These are phyloP conservation scores for Cercospora janseana DNA, from an alignment of 2,329 filamentous ascomycete genomes.

Conservation along the genomic window DNA sequence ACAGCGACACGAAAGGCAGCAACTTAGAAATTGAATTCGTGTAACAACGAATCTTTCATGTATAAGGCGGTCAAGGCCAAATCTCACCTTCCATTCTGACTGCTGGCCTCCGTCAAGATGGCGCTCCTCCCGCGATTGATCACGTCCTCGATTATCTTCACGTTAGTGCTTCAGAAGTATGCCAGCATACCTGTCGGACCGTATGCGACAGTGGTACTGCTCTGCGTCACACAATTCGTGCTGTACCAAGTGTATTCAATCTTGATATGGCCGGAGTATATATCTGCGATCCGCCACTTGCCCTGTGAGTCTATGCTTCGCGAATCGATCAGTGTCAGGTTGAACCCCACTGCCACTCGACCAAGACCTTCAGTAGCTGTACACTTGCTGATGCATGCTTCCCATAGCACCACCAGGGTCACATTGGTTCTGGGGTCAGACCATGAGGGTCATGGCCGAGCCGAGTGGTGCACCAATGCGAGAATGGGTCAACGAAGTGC, in stretches of 20 bases:
- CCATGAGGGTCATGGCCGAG: constrained; percentile 42
- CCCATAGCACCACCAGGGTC: constrained; percentile 11
- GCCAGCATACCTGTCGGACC: constrained; percentile 37
- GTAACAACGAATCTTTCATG: too few species aligned
- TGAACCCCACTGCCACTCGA: constrained; percentile 42
- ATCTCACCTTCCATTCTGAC: neutral
- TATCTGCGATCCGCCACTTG: constrained; percentile 59
- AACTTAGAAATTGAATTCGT: too few species aligned
- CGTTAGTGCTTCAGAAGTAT: constrained; percentile 19
- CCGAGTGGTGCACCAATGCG: constrained; percentile 46
- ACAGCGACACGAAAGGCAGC: constrained; percentile 5
- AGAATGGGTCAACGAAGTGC: constrained; percentile 53
- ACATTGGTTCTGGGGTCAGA: constrained; percentile 45
- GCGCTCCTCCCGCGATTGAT: constrained; percentile 4
- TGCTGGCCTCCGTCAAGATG: neutral
- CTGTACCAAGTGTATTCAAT: constrained; percentile 43
- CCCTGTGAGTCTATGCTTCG: constrained; percentile 38
- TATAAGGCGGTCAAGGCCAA: neutral
- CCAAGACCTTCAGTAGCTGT: constrained; percentile 21
- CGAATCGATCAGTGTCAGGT: neutral
- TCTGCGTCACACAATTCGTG: constrained; percentile 43
- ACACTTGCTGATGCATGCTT: neutral
- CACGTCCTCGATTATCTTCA: neutral
- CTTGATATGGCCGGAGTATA: constrained; percentile 57
- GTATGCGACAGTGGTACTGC: constrained; percentile 41